These are phyloP conservation scores for Xylaria digitata DNA, from an alignment of 2,329 filamentous ascomycete species.

Conservation along the genomic window DNA sequence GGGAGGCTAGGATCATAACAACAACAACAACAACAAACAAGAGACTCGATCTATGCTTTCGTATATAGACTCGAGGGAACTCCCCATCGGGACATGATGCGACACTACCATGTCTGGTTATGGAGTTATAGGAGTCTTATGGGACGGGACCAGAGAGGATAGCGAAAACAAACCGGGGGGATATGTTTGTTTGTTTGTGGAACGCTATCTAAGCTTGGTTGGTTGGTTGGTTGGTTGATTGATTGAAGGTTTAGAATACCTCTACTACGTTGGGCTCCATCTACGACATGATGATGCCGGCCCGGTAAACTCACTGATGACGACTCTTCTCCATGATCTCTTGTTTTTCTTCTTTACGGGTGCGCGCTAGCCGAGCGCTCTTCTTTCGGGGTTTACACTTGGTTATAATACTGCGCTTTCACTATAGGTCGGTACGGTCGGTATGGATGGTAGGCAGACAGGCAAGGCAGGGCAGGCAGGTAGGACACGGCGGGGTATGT, in stretches of 20 bases:
- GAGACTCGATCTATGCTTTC: neutral
- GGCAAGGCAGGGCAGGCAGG: neutral
- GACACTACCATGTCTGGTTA: slow-evolving; percentile 7
- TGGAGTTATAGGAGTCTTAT: slow-evolving; percentile 12
- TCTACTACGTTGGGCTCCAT: slow-evolving; percentile 12
- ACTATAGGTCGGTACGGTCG: neutral
- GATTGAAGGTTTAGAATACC: slow-evolving; percentile 23
- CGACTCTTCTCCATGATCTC: neutral
- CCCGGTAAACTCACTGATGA: neutral
- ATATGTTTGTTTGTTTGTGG: neutral
- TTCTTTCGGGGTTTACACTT: neutral
- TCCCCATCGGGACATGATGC: slow-evolving; percentile 1
- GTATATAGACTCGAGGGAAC: neutral
- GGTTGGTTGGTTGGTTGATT: slow-evolving; percentile 6
- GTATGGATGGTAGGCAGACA: neutral
- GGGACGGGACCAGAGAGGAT: neutral
- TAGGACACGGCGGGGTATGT: slow-evolving; percentile 18
- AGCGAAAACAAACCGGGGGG: slow-evolving; percentile 5
- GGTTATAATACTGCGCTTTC: slow-evolving; percentile 7
- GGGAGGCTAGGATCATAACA: neutral
- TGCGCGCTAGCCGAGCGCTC: neutral
- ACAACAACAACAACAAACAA: no score
- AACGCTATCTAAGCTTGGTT: no score
- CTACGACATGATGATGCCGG: neutral
- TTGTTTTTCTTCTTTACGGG: neutral